These are phyloP conservation scores for Juglanconis sp. DNA, from an alignment of 2,329 filamentous ascomycete species.

Conservation along the genomic window DNA sequence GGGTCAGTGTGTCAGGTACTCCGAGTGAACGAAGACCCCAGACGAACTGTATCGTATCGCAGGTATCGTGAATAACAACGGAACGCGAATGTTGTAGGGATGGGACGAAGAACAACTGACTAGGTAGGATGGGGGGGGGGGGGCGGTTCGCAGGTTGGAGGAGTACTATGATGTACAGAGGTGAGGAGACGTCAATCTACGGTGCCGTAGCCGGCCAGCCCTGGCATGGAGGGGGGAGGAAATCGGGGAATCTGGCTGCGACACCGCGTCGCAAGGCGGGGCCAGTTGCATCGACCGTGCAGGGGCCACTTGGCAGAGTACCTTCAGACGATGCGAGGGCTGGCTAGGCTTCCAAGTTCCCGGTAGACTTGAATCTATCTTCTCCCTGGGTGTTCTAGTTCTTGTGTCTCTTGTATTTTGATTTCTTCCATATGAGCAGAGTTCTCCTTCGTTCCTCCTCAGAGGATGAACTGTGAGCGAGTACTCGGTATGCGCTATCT, in stretches of 20 bases:
- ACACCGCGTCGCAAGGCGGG: background rate
- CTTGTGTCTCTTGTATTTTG: too few relatives aligned
- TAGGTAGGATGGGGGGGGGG: background rate
- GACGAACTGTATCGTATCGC: background rate
- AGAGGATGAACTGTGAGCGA: too few relatives aligned
- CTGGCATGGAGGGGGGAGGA: background rate
- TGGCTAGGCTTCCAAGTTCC: background rate
- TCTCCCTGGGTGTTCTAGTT: too few relatives aligned
- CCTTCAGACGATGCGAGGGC: background rate
- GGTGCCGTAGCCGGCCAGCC: background rate
- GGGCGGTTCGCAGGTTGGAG: background rate
- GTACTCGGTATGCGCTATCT: background rate
- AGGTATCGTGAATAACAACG: slow-evolving; percentile 9
- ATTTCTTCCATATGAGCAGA: too few relatives aligned
- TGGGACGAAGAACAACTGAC: slow-evolving; percentile 8
- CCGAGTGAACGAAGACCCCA: slow-evolving; percentile 9
- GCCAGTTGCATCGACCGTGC: background rate
- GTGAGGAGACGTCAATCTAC: slow-evolving; percentile 1
- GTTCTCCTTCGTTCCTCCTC: too few relatives aligned
- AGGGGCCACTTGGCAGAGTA: background rate
- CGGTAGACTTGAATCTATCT: too few relatives aligned
- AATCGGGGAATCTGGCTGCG: background rate
- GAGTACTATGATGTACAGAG: too few relatives aligned
- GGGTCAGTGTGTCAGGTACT: slow-evolving; percentile 2
- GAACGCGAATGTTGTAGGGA: slow-evolving; percentile 3